Evolutionary conservation across 257 asterid genomes (phyloP), one percentile per base, ranked within the genome.

Genomic region (Jaltomata sinuosa): DNA sequence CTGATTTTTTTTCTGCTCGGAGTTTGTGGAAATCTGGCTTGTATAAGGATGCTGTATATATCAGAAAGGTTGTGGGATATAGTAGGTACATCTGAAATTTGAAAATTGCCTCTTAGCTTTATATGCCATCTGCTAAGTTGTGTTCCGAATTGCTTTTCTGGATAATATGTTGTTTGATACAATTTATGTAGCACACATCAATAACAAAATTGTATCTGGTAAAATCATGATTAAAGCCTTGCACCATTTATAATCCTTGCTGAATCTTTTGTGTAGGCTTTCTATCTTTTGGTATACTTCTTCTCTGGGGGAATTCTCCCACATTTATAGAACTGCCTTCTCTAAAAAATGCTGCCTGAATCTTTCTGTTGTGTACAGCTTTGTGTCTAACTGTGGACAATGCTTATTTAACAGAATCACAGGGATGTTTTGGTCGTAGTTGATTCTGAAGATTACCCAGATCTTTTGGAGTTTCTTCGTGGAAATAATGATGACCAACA

Each of bases 401-500:
- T 77, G 45, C 42, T 49, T 83, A 32, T 87, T 83, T 81, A 76
- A 82, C 95, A 97, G 99, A 97, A 97, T 85, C 98, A 95, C 81
- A 94, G 89, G 88, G 99, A 97, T 91, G 99, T 97, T 83, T 84
- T 97, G 92, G 94, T 95, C 78, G 98, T 94, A 64, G 98, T 97
- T 61, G 98, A 97, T 92, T 89, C 97, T 76, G 89, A 89, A 81
- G 99, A 97, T 87, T 97, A 97, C 80, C 90, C 96, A 40, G 92
- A 86, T 80, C 96, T 97, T 77, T 82, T 97, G 87, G 92, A 94
- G 55, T 88, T 88, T 89, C 96, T 97, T 45, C 91, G 90, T 83
- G 93, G 89, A 45, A 91, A 90, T 34, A 86, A 81, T 84, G 93
- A 88, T 19, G 96, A 95, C 72, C 91, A 89, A 85, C 93, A 89